These are phyloP conservation scores for Rutstroemia sp. DNA, from an alignment of 2,329 filamentous ascomycete species.

Conservation along the genomic window DNA sequence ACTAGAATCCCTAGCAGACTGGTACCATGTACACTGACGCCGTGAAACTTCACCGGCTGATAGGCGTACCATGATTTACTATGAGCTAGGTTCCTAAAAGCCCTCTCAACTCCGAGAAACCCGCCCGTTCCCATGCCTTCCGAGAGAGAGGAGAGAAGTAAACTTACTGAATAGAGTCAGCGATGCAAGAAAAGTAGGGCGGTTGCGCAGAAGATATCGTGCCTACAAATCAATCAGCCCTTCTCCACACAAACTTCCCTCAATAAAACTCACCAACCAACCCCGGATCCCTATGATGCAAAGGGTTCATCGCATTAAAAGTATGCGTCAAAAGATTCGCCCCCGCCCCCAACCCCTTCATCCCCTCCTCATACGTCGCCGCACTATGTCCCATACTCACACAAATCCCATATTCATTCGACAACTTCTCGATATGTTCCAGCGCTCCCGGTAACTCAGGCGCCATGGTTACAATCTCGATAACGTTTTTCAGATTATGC, in stretches of 20 bases:
- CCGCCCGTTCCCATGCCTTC: background rate
- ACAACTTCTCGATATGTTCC: conserved; percentile 36
- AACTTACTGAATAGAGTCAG: conserved; percentile 41
- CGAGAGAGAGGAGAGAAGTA: no score
- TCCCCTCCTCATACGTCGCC: conserved; percentile 40
- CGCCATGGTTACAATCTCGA: conserved; percentile 45
- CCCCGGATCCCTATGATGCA: conserved; percentile 43
- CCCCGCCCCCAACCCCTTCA: conserved; percentile 38
- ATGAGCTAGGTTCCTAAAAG: background rate
- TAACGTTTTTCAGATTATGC: conserved; percentile 30
- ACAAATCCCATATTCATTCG: conserved; percentile 21
- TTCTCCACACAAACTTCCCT: background rate
- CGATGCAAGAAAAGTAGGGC: conserved; percentile 44
- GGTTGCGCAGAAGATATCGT: conserved; percentile 26
- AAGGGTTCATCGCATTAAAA: conserved; percentile 45
- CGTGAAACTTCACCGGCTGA: no score
- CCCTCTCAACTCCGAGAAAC: background rate
- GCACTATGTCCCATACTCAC: conserved; percentile 36
- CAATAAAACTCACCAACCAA: conserved; percentile 33
- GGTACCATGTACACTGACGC: no score
- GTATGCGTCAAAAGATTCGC: conserved; percentile 46
- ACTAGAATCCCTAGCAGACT: no score
- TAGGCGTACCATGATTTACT: no score
- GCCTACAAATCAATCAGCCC: conserved; percentile 10
- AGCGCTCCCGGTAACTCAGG: conserved; percentile 40